Evolutionary conservation across 495 filamentous ascomycete genomes (phyloP), one percentile per base, ranked within the genome.

Genomic region (Tuber indicum): DNA sequence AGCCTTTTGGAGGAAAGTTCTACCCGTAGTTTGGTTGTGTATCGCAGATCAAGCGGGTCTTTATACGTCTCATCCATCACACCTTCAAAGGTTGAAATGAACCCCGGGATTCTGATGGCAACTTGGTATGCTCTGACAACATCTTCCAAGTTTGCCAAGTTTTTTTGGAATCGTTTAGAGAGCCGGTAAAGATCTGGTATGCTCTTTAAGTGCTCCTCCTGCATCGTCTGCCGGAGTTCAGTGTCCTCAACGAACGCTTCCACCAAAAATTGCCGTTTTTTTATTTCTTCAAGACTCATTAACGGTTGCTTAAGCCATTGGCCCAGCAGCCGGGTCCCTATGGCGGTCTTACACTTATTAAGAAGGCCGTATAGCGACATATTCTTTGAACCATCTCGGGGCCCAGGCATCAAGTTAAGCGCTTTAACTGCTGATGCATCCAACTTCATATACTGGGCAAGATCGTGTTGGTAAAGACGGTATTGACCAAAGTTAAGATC

Each of bases 231-330:
- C 21, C 96, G 89, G 44, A 99, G 87, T 83, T 97, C 95, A 0
- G 96, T 99, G 81, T 98, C 94, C 75, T 91, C 90, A 26, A 94
- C 92, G 84, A 99, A 98, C 1, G 94, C 94, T 82, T 98, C 96
- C 0, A 99, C 96, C 23, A 99, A 88, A 83, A 96, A 93, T 81
- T 98, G 96, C 36, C 96, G 88, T 82, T 92, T 92, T 83, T 97
- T 91, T 77, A 99, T 98, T 76, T 97, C 94, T 19, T 89, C 87
- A 73, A 92, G 88, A 85, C 90, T 92, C 96, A 99, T 99, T 42
- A 99, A 85, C 0, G 96, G 96, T 85, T 99, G 96, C 86, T 98
- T 99, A 43, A 99, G 86, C 96, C 96, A 99, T 85, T 99, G 96
- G 3, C 94, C 91, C 21, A 99, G 86, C 78, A 99, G 83, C 70